phyloP scores from a whole-genome alignment of 1,284 basidiomycete species.

The Phylloporus sp. region DNA sequence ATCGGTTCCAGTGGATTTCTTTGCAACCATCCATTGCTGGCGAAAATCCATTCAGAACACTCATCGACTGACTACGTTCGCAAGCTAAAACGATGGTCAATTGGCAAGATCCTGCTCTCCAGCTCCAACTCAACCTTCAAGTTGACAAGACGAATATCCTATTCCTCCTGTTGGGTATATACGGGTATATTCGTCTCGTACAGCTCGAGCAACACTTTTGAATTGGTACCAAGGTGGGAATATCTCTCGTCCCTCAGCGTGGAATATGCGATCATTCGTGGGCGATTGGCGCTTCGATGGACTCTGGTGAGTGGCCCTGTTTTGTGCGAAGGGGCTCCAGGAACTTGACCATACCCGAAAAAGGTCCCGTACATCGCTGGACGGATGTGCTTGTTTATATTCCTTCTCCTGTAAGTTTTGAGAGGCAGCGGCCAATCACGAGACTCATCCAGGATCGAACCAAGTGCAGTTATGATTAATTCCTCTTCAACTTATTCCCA shows the following conservation, averaged over 20 bases:
- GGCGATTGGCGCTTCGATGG: constrained; percentile 24
- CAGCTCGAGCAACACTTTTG: neutral
- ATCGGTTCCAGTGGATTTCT: neutral
- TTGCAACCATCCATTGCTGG: neutral
- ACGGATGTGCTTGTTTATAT: constrained; percentile 6
- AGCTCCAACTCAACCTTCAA: neutral
- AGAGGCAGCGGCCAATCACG: neutral
- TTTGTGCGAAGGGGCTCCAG: neutral
- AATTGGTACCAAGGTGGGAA: constrained; percentile 20
- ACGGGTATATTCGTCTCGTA: constrained; percentile 15
- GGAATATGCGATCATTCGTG: constrained; percentile 22
- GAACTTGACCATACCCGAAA: neutral
- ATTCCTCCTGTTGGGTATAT: constrained; percentile 20
- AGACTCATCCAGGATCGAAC: neutral
- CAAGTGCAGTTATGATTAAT: constrained; percentile 12
- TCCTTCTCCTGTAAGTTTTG: constrained; percentile 19
- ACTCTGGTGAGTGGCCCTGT: constrained; percentile 18
- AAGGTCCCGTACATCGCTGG: constrained; percentile 21
- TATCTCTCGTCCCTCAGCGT: constrained; percentile 20
- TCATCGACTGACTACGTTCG: neutral
- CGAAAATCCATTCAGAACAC: neutral
- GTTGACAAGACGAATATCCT: constrained; percentile 4
- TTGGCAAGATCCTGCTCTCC: constrained; percentile 7
- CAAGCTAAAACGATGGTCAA: constrained; percentile 14
- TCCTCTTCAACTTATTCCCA: neutral